phyloP scores from a whole-genome alignment of 2,329 filamentous ascomycete species.

The Xylaria digitata region DNA sequence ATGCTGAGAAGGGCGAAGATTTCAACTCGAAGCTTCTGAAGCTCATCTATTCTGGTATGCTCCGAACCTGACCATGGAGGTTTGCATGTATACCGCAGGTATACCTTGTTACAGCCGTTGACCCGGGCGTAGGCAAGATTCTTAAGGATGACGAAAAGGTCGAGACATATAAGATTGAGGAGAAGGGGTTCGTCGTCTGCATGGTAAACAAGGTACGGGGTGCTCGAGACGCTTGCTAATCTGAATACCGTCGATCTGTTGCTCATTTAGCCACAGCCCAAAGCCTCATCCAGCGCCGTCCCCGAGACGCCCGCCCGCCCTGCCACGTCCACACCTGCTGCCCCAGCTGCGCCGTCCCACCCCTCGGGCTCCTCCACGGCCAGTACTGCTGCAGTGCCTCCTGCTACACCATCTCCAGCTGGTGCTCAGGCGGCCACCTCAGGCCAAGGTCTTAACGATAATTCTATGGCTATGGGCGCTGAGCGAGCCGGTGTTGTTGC shows the following conservation, averaged over 20 bases:
- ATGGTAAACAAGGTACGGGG: constrained; percentile 90
- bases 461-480: constrained; percentile 85
- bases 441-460: constrained; percentile 70
- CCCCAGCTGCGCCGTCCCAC: constrained; percentile 63
- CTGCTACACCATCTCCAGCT: constrained; percentile 67
- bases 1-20: constrained; percentile 78
- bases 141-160: constrained; percentile 97
- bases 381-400: constrained; percentile 60
- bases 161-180: constrained; percentile 97
- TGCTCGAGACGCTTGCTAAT: constrained; percentile 11
- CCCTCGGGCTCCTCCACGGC: constrained; percentile 52
- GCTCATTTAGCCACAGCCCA: constrained; percentile 67
- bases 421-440: constrained; percentile 55
- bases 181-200: constrained; percentile 99
- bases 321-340: constrained; percentile 62
- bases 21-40: constrained; percentile 93
- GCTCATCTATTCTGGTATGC: constrained; percentile 93
- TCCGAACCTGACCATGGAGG: constrained; percentile 44
- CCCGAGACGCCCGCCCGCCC: constrained; percentile 72
- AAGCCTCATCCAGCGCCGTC: constrained; percentile 72
- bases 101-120: constrained; percentile 38
- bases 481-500: constrained; percentile 84
- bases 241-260: constrained; percentile 7
- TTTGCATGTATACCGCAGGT: neutral
- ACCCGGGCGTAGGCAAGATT: constrained; percentile 82